Base-by-base conservation (phyloP, 2,329 filamentous ascomycete species). In the Ceratocystis destructans region DNA sequence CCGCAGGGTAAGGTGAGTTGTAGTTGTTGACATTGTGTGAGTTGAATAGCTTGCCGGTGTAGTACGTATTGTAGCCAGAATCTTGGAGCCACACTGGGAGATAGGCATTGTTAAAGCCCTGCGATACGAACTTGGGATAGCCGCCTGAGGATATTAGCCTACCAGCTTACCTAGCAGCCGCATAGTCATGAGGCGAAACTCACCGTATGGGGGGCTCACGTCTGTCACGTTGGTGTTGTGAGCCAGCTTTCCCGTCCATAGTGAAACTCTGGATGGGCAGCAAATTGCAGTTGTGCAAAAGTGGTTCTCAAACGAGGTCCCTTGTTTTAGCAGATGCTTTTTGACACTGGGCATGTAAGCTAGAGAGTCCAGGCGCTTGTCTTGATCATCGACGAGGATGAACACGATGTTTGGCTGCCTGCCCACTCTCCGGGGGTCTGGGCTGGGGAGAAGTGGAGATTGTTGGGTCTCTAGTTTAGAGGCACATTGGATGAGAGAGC, bases 331-430 rank as follows among this genome's bases (percentile, higher is more conserved):
- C 1, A 88, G 71, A 69, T 83, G 78, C 68, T 82, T 79, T 55
- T 80, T 74, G 0, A 86, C 76, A 3, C 78, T 73, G 0, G 82
- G 83, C 73, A 83, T 83, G 69, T 85, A 85, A 1, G 80, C 75
- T 2, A 87, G 70, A 0, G 84, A 87, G 66, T 83, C 75, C 71
- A 87, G 77, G 67, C 83, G 80, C 10, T 84, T 74, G 70, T 87
- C 85, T 70, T 87, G 85, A 69, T 88, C 85, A 69, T 88, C 85
- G 0, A 83, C 85, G 41, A 87, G 76, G 68, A 87, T 80, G 71
- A 88, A 85, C 41, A 88, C 75, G 64, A 87, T 81, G 70, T 87
- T 87, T 0, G 81, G 79, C 28, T 69, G 62, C 33, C 66, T 66
- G 22, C 46, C 10, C 8, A 44, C 17, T 12, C 2, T 44, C 22